Conservation (phyloP, 768 basidiomycete genomes). For the Lentinula boryana region DNA sequence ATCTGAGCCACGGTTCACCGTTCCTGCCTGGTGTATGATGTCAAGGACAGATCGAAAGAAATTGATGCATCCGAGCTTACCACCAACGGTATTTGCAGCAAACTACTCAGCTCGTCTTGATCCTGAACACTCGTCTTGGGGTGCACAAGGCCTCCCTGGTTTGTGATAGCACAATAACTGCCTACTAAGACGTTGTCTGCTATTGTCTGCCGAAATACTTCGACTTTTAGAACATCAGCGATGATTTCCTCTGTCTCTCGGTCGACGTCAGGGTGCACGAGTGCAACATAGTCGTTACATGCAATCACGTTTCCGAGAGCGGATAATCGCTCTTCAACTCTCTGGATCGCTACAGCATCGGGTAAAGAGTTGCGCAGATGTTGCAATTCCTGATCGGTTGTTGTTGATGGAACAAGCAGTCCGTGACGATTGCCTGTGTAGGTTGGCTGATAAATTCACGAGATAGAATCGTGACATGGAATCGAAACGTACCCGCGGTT, state of each 20-base stretch:
- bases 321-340: slow-evolving; percentile 94
- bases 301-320: slow-evolving; percentile 98
- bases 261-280: slow-evolving; percentile 97
- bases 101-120: slow-evolving; percentile 92
- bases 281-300: slow-evolving; percentile 97
- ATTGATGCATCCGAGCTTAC: slow-evolving; percentile 41
- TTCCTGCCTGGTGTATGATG: slow-evolving; percentile 66
- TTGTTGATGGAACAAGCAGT: slow-evolving; percentile 90
- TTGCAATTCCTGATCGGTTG: slow-evolving; percentile 97
- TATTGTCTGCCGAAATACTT: slow-evolving; percentile 96
- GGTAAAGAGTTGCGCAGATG: slow-evolving; percentile 95
- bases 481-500: slow-evolving; percentile 65
- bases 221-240: slow-evolving; percentile 97
- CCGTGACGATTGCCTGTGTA: slow-evolving; percentile 88
- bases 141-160: slow-evolving; percentile 97
- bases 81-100: slow-evolving; percentile 92
- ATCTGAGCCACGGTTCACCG: slow-evolving; percentile 97
- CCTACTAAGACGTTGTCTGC: slow-evolving; percentile 97
- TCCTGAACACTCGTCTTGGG: slow-evolving; percentile 96
- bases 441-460: background rate
- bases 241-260: slow-evolving; percentile 99
- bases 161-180: slow-evolving; percentile 90
- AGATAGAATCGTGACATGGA: background rate
- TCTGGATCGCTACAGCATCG: slow-evolving; percentile 88
- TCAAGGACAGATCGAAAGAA: slow-evolving; percentile 3